These are phyloP conservation scores for Coccinonectria pachysandricola DNA, from an alignment of 2,329 filamentous ascomycete genomes.

Conservation along the genomic window DNA sequence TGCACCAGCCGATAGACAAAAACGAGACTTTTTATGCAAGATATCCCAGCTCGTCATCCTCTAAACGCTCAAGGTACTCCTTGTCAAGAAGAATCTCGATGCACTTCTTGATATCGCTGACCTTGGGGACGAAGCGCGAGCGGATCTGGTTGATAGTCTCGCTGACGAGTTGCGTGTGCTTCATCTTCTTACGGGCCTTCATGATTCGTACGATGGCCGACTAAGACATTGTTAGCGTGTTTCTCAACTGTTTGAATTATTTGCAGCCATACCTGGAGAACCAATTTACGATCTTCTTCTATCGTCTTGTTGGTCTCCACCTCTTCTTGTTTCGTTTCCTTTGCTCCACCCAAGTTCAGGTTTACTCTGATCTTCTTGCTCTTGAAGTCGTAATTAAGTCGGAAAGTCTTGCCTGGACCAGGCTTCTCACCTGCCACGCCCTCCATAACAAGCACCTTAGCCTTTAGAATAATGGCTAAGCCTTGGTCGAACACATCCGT, in stretches of 20 bases:
- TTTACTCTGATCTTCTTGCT: constrained; percentile 98
- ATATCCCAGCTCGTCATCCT: constrained; percentile 90
- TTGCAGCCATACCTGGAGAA: constrained; percentile 72
- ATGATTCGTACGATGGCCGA: constrained; percentile 98
- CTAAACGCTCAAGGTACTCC: constrained; percentile 92
- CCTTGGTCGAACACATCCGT: constrained; percentile 80
- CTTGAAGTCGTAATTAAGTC: constrained; percentile 90
- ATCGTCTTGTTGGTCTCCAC: constrained; percentile 99
- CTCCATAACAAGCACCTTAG: constrained; percentile 70
- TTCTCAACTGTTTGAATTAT: not conserved
- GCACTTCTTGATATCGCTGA: constrained; percentile 97
- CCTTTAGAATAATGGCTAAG: constrained; percentile 79
- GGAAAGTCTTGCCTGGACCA: constrained; percentile 67
- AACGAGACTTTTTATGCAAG: too few relatives aligned
- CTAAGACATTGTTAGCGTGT: constrained; percentile 36
- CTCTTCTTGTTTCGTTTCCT: constrained; percentile 91
- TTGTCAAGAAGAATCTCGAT: constrained; percentile 98
- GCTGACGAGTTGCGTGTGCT: constrained; percentile 86
- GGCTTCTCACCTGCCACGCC: constrained; percentile 62
- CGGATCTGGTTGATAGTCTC: constrained; percentile 96
- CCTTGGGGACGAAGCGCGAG: constrained; percentile 82
- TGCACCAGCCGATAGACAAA: too few relatives aligned
- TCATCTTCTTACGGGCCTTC: constrained; percentile 99
- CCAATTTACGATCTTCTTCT: constrained; percentile 91
- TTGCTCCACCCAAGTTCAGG: constrained; percentile 87